Evolutionary conservation across 371 early-diverging fungal genomes (phyloP), one percentile per base, ranked within the genome.

Genomic region (Mortierella sp.): DNA sequence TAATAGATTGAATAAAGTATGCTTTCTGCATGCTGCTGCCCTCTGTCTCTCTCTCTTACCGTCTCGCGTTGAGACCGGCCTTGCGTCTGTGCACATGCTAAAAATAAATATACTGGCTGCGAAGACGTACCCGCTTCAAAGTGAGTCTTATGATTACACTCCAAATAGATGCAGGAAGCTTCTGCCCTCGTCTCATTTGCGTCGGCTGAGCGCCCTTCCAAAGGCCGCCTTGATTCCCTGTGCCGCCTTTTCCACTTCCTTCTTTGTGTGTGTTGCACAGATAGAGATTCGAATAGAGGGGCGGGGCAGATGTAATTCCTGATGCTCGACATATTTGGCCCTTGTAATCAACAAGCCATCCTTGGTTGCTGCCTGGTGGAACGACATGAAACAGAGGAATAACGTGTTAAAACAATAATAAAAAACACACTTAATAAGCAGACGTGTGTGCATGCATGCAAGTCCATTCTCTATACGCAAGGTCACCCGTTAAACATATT

Each of bases 231-330:
- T 89, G 63, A 91, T 83, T 12, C 92, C 88, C 51, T 85, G 83
- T 10, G 94, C 96, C 1, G 94, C 93, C 85, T 93, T 93, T 73
- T 96, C 96, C 43, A 90, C 88, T 68, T 97, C 97, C 83, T 94
- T 92, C 84, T 90, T 90, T 8, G 93, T 89, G 58, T 94, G 91
- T 3, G 90, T 94, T 30, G 92, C 90, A 24, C 94, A 90, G 9
- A 96, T 91, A 54, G 89, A 87, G 30, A 97, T 86, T 71, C 96
- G 91, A 81, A 98, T 94, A 72, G 93, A 93, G 9, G 97, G 94
- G 62, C 87, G 86, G 6, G 95, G 94, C 58, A 88, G 77, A 43
- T 74, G 55, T 40, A 86, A 86, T 86, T 98, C 99, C 78, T 97
- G 97, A n/a, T 88, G 90, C 35, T 87, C 84, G 2, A 95, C 94